A percentile compares a stretch with the other conserved stretches of the same genome.
Evolutionary conservation across 179 eudicot genomes (phyloP).

Genomic region (Carnegiea gigantea): DNA sequence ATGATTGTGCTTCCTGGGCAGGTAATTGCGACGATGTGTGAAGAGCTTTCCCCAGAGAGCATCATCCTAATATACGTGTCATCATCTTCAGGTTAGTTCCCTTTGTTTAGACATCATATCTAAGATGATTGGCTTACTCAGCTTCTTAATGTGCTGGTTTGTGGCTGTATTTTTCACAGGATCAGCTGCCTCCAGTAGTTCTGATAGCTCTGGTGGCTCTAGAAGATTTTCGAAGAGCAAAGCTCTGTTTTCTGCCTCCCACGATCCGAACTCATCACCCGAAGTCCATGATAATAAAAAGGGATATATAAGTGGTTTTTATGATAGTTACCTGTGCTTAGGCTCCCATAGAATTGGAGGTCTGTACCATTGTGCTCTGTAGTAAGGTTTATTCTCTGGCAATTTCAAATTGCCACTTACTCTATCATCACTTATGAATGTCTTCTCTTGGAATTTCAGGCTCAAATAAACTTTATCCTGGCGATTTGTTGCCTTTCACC

Average conservation of each 20-base stretch:
- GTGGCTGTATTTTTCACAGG: conserved; percentile 37
- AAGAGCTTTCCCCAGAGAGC: conserved; percentile 83
- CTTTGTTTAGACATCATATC: conserved; percentile 15
- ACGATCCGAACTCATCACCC: conserved; percentile 32
- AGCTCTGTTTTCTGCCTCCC: conserved; percentile 42
- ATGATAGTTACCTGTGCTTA: conserved; percentile 59
- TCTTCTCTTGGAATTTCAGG: conserved; percentile 54
- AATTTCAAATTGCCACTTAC: background rate
- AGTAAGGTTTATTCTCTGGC: background rate
- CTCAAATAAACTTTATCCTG: conserved; percentile 73
- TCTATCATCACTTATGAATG: background rate
- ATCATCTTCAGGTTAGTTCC: conserved; percentile 66
- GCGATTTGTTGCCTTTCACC: conserved; percentile 90
- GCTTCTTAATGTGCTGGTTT: conserved; percentile 7
- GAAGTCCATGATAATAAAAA: conserved; percentile 47
- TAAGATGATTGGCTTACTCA: background rate
- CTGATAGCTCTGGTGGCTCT: conserved; percentile 59
- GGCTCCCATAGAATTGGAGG: conserved; percentile 85
- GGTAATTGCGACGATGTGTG: conserved; percentile 80
- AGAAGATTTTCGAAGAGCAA: conserved; percentile 55
- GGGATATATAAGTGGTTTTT: conserved; percentile 50
- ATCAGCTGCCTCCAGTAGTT: conserved; percentile 41
- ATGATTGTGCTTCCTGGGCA: conserved; percentile 32
- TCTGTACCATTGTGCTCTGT: conserved; percentile 27
- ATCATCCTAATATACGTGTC: conserved; percentile 79